Evolutionary conservation across 2,329 filamentous ascomycete species (phyloP).

Genomic region (Massarina eburnea): DNA sequence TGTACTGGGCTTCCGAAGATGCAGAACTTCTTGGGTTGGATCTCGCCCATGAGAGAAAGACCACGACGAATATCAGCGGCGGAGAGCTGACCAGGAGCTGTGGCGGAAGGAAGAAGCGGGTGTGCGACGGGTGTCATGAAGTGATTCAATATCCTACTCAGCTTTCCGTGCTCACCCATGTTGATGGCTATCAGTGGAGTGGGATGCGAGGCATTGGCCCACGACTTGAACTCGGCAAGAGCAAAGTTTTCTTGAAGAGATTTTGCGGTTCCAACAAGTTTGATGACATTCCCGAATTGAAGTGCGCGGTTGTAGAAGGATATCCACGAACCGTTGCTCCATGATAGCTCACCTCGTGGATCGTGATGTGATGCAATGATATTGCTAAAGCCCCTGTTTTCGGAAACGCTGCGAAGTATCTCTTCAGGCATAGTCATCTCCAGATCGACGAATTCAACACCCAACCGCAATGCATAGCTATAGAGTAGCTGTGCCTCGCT

Average conservation of each 20-base stretch:
- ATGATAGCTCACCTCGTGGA: slow-evolving; percentile 74
- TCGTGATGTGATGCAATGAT: slow-evolving; percentile 98
- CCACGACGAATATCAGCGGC: slow-evolving; percentile 83
- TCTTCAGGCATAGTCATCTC: slow-evolving; percentile 83
- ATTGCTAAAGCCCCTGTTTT: slow-evolving; percentile 70
- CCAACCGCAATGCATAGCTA: slow-evolving; percentile 74
- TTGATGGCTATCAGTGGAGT: slow-evolving; percentile 93
- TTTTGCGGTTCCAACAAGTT: slow-evolving; percentile 82
- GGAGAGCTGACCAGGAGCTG: slow-evolving; percentile 90
- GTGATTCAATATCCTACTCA: slow-evolving; percentile 84
- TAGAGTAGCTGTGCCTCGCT: slow-evolving; percentile 77
- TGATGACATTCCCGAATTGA: slow-evolving; percentile 90
- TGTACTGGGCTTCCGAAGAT: slow-evolving; percentile 86
- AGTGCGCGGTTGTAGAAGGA: slow-evolving; percentile 86
- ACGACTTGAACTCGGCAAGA: slow-evolving; percentile 76
- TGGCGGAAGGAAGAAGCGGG: slow-evolving; percentile 84
- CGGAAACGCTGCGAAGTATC: slow-evolving; percentile 69
- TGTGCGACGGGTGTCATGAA: slow-evolving; percentile 97
- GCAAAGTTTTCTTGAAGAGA: slow-evolving; percentile 83
- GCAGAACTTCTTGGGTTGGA: slow-evolving; percentile 75
- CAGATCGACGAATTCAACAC: slow-evolving; percentile 89
- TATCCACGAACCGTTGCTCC: slow-evolving; percentile 92
- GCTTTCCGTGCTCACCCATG: slow-evolving; percentile 85
- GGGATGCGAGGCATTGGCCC: slow-evolving; percentile 71
- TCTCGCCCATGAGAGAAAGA: slow-evolving; percentile 75